Base-by-base conservation (phyloP, 2,329 filamentous ascomycete species). In the Penicillium sp. region DNA sequence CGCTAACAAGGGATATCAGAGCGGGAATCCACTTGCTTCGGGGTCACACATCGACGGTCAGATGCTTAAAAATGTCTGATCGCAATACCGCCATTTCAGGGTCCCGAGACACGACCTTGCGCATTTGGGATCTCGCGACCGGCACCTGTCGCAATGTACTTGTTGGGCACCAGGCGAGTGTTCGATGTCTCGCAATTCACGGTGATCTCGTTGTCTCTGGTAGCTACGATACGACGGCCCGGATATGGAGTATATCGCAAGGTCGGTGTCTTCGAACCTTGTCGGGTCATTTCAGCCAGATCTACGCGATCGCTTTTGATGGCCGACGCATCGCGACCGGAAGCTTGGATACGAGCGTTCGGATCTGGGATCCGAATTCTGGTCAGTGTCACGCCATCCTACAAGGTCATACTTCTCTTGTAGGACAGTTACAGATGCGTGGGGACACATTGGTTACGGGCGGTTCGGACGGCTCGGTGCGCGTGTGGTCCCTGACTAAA, bases 221-320 rank as follows among this genome's bases (percentile, higher is more conserved):
- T 51, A 96, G 91, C 72, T 99, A 99, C 74, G 94, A 99, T 70
- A 97, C 94, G 6, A 97, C 91, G 18, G 94, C 94, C 18, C 88
- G 91, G 63, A 93, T 99, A 51, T 99, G 94, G 94, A 97, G 90
- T 71, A 97, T 99, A 46, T 96, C 91, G 2, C 90, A 97, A 74
- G 94, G 94, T 24, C 86, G 91, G 56, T 99, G 94, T 71, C 78
- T 97, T 48, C 87, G 93, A 61, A 97, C 91, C 0, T 80, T 99
- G 32, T 87, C 88, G 37, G 94, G 94, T 0, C 94, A 99, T 73
- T 99, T 97, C 75, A 97, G 93, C 69, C 94, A 99, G 69, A 99
- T 99, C 52, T 99, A 99, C 70, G 94, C 94, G 17, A 96, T 99
- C 68, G 94, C 94, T 1, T 99, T 97, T 73, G 94, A 99, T 69